phyloP scores from a whole-genome alignment of 495 filamentous ascomycete species.

The Aspergillus avenaceus region DNA sequence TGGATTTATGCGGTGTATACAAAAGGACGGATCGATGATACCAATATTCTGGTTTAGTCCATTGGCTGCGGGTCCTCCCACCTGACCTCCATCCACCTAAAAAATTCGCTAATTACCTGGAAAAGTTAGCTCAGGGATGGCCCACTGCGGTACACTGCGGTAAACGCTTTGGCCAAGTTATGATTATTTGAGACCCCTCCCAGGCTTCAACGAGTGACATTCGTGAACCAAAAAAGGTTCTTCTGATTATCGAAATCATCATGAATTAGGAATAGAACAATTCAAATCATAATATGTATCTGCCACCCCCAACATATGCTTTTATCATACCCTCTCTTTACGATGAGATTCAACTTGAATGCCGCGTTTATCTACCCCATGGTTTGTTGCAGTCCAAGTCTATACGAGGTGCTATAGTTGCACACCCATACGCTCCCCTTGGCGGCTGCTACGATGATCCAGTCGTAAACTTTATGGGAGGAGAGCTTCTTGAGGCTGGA shows the following conservation, averaged over 20 bases:
- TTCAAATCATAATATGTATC: slow-evolving; percentile 19
- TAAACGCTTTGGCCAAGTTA: background rate
- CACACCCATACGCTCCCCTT: slow-evolving; percentile 86
- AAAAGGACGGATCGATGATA: no score
- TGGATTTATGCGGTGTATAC: no score
- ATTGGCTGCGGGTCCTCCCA: no score
- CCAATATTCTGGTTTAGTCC: no score
- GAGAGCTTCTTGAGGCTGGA: slow-evolving; percentile 60
- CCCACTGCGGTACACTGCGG: no score
- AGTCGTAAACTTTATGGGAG: slow-evolving; percentile 60
- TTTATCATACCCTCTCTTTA: slow-evolving; percentile 83
- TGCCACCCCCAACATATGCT: slow-evolving; percentile 56
- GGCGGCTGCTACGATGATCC: slow-evolving; percentile 84
- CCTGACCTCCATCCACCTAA: no score
- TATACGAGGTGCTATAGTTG: slow-evolving; percentile 68
- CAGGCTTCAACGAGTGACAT: no score
- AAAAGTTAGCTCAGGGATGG: background rate
- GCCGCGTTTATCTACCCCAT: slow-evolving; percentile 72
- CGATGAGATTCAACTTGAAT: slow-evolving; percentile 69
- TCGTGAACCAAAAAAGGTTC: no score
- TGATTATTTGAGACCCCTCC: background rate
- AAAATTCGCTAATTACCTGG: no score
- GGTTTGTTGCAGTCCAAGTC: slow-evolving; percentile 24
- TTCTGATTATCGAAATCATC: no score
- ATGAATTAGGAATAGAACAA: no score